Conservation (phyloP, 2,329 filamentous ascomycete genomes). For the Zasmidium cellare region DNA sequence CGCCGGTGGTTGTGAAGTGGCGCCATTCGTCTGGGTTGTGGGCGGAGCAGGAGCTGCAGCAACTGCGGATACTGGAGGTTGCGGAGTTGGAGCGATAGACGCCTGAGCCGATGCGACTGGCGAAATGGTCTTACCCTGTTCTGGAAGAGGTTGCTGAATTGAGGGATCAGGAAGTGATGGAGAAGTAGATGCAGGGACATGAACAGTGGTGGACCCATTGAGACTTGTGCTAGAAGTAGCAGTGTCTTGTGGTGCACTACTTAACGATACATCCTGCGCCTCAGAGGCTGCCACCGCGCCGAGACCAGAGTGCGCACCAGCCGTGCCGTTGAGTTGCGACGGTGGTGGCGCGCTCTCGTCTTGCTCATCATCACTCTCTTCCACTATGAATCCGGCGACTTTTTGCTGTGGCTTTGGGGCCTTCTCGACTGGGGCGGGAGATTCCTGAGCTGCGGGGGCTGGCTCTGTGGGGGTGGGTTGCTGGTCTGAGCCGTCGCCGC, state of each 20-base stretch:
- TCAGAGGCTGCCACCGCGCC: slow-evolving; percentile 27
- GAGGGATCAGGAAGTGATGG: slow-evolving; percentile 27
- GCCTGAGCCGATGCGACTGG: slow-evolving; percentile 19
- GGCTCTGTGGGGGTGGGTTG: slow-evolving; percentile 5
- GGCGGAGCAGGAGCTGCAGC: slow-evolving; percentile 12
- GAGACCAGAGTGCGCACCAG: slow-evolving; percentile 27
- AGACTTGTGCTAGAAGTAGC: slow-evolving; percentile 35
- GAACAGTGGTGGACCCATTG: slow-evolving; percentile 35
- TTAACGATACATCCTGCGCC: slow-evolving; percentile 59
- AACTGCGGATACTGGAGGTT: slow-evolving; percentile 11
- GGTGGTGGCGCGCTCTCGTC: slow-evolving; percentile 23
- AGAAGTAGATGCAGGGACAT: slow-evolving; percentile 29
- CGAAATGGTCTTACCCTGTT: slow-evolving; percentile 33
- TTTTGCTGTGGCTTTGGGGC: slow-evolving; percentile 31
- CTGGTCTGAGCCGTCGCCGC: slow-evolving; percentile 12
- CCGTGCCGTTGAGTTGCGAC: slow-evolving; percentile 29
- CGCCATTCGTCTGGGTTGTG: slow-evolving; percentile 12
- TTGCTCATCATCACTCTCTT: slow-evolving; percentile 62
- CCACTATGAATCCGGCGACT: slow-evolving; percentile 59
- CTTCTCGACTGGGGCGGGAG: slow-evolving; percentile 43
- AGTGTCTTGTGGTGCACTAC: slow-evolving; percentile 45
- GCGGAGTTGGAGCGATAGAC: slow-evolving; percentile 17
- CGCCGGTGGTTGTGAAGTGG: slow-evolving; percentile 19
- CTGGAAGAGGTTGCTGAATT: slow-evolving; percentile 32
- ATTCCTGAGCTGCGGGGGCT: slow-evolving; percentile 30